These are phyloP conservation scores for Spathaspora passalidarum DNA, from an alignment of 805 yeast genomes.

Conservation along the genomic window DNA sequence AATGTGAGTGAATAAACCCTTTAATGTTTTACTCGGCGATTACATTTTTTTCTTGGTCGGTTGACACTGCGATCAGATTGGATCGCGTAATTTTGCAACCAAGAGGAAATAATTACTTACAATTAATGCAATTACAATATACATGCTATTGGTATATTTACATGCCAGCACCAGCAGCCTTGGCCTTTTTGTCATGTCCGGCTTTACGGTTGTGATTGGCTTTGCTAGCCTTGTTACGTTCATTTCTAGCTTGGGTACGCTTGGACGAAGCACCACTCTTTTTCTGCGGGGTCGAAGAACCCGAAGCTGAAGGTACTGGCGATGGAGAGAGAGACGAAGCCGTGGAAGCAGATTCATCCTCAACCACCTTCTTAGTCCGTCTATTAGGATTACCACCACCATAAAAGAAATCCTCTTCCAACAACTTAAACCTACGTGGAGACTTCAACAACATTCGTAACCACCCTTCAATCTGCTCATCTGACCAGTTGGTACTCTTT, in stretches of 20 bases:
- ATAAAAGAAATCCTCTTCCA: slow-evolving; percentile 59
- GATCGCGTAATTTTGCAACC: background rate
- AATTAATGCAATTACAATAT: too few relatives aligned
- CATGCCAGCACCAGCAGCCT: background rate
- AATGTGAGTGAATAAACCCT: background rate
- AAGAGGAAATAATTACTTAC: too few relatives aligned
- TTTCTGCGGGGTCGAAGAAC: background rate
- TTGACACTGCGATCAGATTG: too few relatives aligned
- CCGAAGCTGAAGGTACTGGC: background rate
- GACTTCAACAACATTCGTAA: slow-evolving; percentile 66
- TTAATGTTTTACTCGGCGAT: background rate
- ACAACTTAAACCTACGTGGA: slow-evolving; percentile 55
- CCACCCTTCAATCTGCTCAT: slow-evolving; percentile 96
- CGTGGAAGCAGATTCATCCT: background rate
- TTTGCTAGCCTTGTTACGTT: slow-evolving; percentile 50
- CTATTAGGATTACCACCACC: slow-evolving; percentile 18
- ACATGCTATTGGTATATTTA: too few relatives aligned
- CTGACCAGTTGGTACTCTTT: slow-evolving; percentile 63
- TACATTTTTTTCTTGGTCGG: background rate
- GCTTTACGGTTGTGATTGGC: slow-evolving; percentile 67
- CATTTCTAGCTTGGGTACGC: slow-evolving; percentile 43
- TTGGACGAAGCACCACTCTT: slow-evolving; percentile 14
- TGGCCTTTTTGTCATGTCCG: slow-evolving; percentile 54
- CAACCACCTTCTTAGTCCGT: slow-evolving; percentile 4
- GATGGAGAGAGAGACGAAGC: background rate